phyloP scores from a whole-genome alignment of 2,329 filamentous ascomycete genomes.

The Ceratocystis huliohia region DNA sequence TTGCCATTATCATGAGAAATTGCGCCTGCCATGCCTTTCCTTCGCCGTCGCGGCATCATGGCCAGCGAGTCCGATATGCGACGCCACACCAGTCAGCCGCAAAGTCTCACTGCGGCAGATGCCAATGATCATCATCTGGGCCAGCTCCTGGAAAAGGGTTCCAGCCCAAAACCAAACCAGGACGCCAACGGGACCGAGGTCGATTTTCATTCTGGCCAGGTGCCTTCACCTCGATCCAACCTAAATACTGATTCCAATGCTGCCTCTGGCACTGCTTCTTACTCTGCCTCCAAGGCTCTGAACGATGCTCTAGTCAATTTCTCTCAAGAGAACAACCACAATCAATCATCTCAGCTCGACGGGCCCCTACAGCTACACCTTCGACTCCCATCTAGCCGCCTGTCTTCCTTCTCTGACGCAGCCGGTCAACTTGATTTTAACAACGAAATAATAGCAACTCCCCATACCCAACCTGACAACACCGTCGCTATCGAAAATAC shows the following conservation, averaged over 20 bases:
- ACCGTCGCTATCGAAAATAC: neutral
- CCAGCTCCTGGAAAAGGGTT: constrained; percentile 11
- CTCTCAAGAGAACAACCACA: neutral
- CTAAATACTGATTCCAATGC: neutral
- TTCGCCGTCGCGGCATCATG: constrained; percentile 48
- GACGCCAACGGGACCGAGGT: constrained; percentile 5
- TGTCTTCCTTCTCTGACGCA: neutral
- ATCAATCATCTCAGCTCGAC: neutral
- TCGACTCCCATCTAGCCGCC: neutral
- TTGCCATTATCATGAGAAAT: constrained; percentile 29
- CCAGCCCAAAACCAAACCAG: constrained; percentile 15
- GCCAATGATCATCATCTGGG: constrained; percentile 18
- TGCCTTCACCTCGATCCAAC: neutral
- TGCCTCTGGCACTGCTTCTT: neutral
- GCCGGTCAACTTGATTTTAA: neutral
- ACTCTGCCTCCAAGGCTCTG: neutral
- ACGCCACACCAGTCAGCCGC: constrained; percentile 34
- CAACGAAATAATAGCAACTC: neutral
- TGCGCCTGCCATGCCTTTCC: constrained; percentile 42
- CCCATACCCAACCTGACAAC: neutral
- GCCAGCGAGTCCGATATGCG: constrained; percentile 48
- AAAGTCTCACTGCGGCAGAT: constrained; percentile 23
- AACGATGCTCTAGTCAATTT: neutral
- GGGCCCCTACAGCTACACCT: neutral
- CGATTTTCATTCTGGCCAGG: neutral